A percentile compares a stretch with the other conserved stretches of the same genome.
Evolutionary conservation across 805 yeast genomes (phyloP).

Genomic region (Saccharomycopsis sp.): DNA sequence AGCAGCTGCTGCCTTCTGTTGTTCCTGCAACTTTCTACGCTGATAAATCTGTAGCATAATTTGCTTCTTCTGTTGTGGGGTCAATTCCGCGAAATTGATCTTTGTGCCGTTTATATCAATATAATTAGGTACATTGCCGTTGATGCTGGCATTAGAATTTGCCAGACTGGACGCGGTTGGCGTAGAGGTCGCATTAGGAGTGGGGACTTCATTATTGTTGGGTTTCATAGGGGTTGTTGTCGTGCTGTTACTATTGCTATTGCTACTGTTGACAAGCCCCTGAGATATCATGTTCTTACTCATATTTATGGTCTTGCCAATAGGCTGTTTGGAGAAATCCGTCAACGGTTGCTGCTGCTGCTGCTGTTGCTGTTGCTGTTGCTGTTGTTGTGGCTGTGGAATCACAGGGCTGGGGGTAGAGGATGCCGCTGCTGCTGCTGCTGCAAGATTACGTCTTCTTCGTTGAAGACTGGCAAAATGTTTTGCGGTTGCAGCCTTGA

Average conservation of each 20-base stretch:
- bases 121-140: not conserved
- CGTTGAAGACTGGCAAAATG: slow-evolving; percentile 47
- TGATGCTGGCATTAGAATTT: not conserved
- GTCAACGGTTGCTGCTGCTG: not conserved
- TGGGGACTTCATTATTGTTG: not conserved
- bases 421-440: not conserved
- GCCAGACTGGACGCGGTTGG: not conserved
- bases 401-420: not conserved
- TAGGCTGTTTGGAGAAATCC: slow-evolving; percentile 9
- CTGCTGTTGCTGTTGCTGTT: not conserved
- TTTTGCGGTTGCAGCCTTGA: slow-evolving; percentile 58
- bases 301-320: slow-evolving; percentile 13
- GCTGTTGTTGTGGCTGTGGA: not conserved
- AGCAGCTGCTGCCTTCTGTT: slow-evolving; percentile 9
- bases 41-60: slow-evolving; percentile 13
- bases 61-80: slow-evolving; percentile 18
- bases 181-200: not conserved
- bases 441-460: not conserved
- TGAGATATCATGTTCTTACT: slow-evolving; percentile 16
- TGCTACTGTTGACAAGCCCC: slow-evolving; percentile 5
- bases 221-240: not conserved
- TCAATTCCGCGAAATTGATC: slow-evolving; percentile 8
- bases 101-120: slow-evolving; percentile 2
- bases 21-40: slow-evolving; percentile 6
- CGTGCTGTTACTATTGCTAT: not conserved